These are phyloP conservation scores for Penicillium italicum DNA, from an alignment of 2,329 filamentous ascomycete genomes.

Conservation along the genomic window DNA sequence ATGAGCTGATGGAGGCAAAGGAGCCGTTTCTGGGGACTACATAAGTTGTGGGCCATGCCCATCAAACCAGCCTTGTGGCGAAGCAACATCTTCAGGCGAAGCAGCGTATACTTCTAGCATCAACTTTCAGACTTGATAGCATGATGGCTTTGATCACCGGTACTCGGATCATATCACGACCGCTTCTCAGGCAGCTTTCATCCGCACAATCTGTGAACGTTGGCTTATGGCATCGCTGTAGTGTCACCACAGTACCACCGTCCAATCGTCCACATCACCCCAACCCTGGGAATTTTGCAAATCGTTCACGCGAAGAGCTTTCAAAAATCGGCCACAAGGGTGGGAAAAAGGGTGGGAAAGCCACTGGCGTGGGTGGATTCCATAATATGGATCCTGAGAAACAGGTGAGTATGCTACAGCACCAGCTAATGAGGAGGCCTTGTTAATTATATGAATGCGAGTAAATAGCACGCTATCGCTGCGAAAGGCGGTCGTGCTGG, in stretches of 20 bases:
- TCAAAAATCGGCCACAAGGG: conserved; percentile 26
- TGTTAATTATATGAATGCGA: not conserved
- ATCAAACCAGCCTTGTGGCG: not conserved
- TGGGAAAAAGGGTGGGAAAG: conserved; percentile 29
- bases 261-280: conserved; percentile 19
- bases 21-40: not conserved
- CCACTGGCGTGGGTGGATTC: conserved; percentile 26
- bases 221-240: conserved; percentile 4
- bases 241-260: conserved; percentile 16
- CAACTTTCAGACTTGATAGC: not conserved
- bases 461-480: conserved; percentile 23
- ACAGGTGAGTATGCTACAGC: conserved; percentile 19
- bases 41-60: not conserved
- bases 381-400: conserved; percentile 30
- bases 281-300: conserved; percentile 37
- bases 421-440: not conserved
- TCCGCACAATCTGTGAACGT: conserved; percentile 1
- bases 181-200: conserved; percentile 4
- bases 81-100: not conserved
- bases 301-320: conserved; percentile 28
- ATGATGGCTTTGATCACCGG: not conserved
- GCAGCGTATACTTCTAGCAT: not conserved
- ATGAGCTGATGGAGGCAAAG: conserved; percentile 3
- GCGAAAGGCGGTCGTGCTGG: conserved; percentile 25
- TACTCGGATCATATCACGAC: conserved; percentile 4